These are phyloP conservation scores for Coemansia sp. DNA, from an alignment of 192 early-diverging fungal genomes.

Conservation along the genomic window DNA sequence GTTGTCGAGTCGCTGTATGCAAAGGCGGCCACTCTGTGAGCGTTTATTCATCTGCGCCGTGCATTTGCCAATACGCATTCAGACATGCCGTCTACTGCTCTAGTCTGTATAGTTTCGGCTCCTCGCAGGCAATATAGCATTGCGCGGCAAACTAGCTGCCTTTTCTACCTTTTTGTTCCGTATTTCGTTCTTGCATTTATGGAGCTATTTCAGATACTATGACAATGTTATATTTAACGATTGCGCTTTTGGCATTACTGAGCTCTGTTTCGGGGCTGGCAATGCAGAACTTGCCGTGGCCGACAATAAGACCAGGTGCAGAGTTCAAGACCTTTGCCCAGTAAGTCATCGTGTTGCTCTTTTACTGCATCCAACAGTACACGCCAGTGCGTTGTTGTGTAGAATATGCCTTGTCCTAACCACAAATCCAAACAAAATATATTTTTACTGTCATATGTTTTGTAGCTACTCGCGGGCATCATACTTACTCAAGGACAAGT, in stretches of 20 bases:
- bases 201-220: not conserved
- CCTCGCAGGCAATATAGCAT: slow-evolving; percentile 5
- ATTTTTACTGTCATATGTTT: not conserved
- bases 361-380: not conserved
- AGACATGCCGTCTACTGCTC: slow-evolving; percentile 3
- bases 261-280: not conserved
- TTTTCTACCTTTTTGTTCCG: not conserved
- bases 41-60: slow-evolving; percentile 4
- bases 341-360: slow-evolving; percentile 23
- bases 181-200: not conserved
- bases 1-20: slow-evolving; percentile 95
- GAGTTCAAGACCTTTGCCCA: slow-evolving; percentile 53
- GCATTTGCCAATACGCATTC: slow-evolving; percentile 1
- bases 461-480: slow-evolving; percentile 44
- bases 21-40: slow-evolving; percentile 64
- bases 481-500: slow-evolving; percentile 21
- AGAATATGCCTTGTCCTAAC: too few species aligned
- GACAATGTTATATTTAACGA: not conserved
- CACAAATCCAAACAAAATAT: not conserved
- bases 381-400: too few species aligned
- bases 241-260: not conserved
- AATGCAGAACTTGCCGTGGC: slow-evolving; percentile 4
- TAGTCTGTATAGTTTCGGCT: slow-evolving; percentile 1
- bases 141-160: not conserved
- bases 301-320: slow-evolving; percentile 26